Evolutionary conservation across 2,329 filamentous ascomycete genomes (phyloP), one percentile per base, ranked within the genome.

Genomic region (Phoma herbarum): DNA sequence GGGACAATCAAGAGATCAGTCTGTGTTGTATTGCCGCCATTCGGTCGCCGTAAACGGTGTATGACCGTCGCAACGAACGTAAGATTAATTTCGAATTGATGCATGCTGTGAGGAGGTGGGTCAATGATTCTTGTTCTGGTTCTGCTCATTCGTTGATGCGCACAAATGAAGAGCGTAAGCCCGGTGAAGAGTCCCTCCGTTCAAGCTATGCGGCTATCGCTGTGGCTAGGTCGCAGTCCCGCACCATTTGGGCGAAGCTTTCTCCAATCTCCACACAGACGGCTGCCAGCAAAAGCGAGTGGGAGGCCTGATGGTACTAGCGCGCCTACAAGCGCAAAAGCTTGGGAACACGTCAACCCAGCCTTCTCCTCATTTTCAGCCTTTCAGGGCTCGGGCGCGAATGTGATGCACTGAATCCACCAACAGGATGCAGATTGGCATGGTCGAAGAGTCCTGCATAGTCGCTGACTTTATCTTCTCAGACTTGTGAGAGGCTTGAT

Each of bases 241-340:
- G 57, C 59, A 47, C 59, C 46, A 56, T 59, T 57, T 39, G 46
- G 48, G 45, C 64, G 66, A 71, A 64, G 64, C 61, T 55, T 56
- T 46, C 60, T 61, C 69, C 60, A 71, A 76, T 76, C 71, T 76
- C 74, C 74, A 75, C 74, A 74, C 63, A 26, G 66, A 68, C 63
- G 57, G 55, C 49, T 57, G 58, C 54, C 48, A 66, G 70, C 68
- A 54, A 63, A 53, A 63, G 68, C 52, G 60, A 65, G 55, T 52
- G 65, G 70, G 67, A 59, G 61, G 71, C 71, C 72, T 75, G 58
- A 72, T 52, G 26, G 20, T 44, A 2, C 50, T 62, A 66, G 64
- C 62, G 50, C 51, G 52, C 52, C 56, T 61, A 49, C 60, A 57
- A 57, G 68, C 59, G 10, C 29, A 35, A 67, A 70, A 69, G 66